A percentile compares a stretch with the other conserved stretches of the same genome.
These are phyloP conservation scores for Macrotyloma uniflorum DNA, from an alignment of 306 rosid species.

Conservation along the genomic window DNA sequence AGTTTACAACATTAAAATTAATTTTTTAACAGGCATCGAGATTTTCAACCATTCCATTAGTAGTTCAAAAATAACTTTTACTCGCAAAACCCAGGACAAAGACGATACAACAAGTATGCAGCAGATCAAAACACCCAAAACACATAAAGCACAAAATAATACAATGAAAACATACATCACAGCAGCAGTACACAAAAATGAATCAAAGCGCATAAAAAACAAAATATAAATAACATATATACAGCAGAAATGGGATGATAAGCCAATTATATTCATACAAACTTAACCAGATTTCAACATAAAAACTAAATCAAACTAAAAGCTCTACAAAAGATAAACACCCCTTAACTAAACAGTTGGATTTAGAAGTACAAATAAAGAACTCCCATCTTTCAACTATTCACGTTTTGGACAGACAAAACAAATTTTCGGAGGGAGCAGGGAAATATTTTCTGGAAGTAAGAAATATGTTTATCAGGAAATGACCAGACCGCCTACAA, in stretches of 20 bases:
- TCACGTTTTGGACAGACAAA: constrained; percentile 53
- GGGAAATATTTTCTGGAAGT: constrained; percentile 45
- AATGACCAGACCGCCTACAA: constrained; percentile 48
- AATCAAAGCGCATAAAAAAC: too few species aligned
- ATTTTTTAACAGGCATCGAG: too few species aligned
- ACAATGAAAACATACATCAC: too few species aligned
- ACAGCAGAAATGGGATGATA: constrained; percentile 1
- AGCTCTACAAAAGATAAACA: constrained; percentile 58
- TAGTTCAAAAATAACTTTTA: too few species aligned
- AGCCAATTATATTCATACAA: constrained; percentile 40
- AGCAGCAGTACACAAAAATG: too few species aligned
- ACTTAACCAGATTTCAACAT: constrained; percentile 18
- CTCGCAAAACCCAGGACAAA: too few species aligned
- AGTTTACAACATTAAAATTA: too few species aligned
- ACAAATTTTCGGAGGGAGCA: constrained; percentile 53
- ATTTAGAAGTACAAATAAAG: constrained; percentile 54
- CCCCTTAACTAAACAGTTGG: constrained; percentile 58
- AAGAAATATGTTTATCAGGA: constrained; percentile 55
- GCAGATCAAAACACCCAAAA: too few species aligned
- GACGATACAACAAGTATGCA: too few species aligned
- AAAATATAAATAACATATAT: not conserved
- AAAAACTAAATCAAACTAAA: constrained; percentile 34
- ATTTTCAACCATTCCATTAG: too few species aligned
- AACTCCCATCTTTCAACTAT: constrained; percentile 57
- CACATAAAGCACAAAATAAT: too few species aligned